Conservation (phyloP, 2,329 filamentous ascomycete species). For the Chrysosporium keratinophilum region DNA sequence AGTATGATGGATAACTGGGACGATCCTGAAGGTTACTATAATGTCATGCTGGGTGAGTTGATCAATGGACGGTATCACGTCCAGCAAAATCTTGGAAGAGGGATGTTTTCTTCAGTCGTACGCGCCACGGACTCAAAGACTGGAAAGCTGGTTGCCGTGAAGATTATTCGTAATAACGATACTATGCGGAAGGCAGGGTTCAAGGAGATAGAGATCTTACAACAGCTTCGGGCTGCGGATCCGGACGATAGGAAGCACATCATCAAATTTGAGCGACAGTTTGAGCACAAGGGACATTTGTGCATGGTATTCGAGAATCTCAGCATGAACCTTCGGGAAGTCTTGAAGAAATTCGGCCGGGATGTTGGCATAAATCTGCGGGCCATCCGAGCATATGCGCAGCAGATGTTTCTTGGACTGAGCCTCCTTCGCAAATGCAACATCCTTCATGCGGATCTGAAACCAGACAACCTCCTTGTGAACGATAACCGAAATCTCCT, state of each 20-base stretch:
- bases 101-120: slow-evolving; percentile 95
- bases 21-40: slow-evolving; percentile 93
- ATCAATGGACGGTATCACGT: slow-evolving; percentile 84
- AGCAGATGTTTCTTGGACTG: slow-evolving; percentile 86
- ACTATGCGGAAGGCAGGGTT: slow-evolving; percentile 81
- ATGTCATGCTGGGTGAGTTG: slow-evolving; percentile 82
- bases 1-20: slow-evolving; percentile 87
- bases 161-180: slow-evolving; percentile 95
- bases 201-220: slow-evolving; percentile 87
- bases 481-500: slow-evolving; percentile 73
- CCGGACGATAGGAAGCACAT: slow-evolving; percentile 84
- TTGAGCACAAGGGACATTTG: slow-evolving; percentile 89
- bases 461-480: slow-evolving; percentile 94
- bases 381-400: slow-evolving; percentile 78
- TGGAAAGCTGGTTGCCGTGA: slow-evolving; percentile 77
- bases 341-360: slow-evolving; percentile 89
- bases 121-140: slow-evolving; percentile 68
- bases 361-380: slow-evolving; percentile 84
- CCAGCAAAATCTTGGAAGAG: slow-evolving; percentile 75
- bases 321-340: slow-evolving; percentile 80
- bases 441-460: slow-evolving; percentile 90
- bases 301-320: slow-evolving; percentile 97
- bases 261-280: slow-evolving; percentile 74
- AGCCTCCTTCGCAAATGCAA: slow-evolving; percentile 83
- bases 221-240: slow-evolving; percentile 76